Percentiles rank a stretch among this genome's conserved stretches.
Conservation (phyloP, 2,329 filamentous ascomycete species). For the Monosporascus cannonballus region DNA sequence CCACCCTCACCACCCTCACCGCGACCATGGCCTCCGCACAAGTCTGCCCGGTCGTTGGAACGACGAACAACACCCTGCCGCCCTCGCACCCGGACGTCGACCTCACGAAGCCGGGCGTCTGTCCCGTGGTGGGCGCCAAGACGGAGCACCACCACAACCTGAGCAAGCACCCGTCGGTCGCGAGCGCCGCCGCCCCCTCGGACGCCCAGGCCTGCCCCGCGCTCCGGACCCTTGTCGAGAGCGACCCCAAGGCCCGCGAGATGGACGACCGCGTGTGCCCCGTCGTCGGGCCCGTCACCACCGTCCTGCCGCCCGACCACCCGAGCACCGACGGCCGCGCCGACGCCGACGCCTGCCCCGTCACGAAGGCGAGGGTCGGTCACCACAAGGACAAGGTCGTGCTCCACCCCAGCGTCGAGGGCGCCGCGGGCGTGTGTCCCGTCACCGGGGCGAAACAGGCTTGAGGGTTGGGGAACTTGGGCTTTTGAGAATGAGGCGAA, state of each 20-base stretch:
- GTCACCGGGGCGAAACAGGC: conserved; percentile 28
- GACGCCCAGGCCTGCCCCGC: conserved; percentile 34
- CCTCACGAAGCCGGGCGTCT: conserved; percentile 34
- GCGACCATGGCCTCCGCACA: conserved; percentile 24
- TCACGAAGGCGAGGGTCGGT: conserved; percentile 36
- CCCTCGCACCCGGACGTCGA: conserved; percentile 34
- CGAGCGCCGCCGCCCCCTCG: conserved; percentile 20
- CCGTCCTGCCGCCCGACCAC: conserved; percentile 35
- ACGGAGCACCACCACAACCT: conserved; percentile 35
- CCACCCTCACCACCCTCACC: neutral
- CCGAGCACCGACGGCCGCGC: conserved; percentile 25
- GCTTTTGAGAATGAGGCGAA: too few relatives aligned
- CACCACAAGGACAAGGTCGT: conserved; percentile 36
- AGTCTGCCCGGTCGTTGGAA: conserved; percentile 36
- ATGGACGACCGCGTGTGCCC: conserved; percentile 38
- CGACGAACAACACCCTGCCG: conserved; percentile 34
- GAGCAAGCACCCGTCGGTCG: conserved; percentile 32
- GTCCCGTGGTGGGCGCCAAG: conserved; percentile 35
- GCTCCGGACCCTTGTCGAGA: conserved; percentile 25
- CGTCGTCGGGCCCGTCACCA: conserved; percentile 36
- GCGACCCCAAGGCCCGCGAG: conserved; percentile 30
- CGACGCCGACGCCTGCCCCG: conserved; percentile 30
- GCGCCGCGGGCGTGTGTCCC: conserved; percentile 30
- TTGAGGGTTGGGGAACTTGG: neutral
- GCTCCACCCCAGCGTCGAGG: conserved; percentile 28